A percentile compares a stretch with the other conserved stretches of the same genome.
These are phyloP conservation scores for Platismatia glauca DNA, from an alignment of 495 filamentous ascomycete genomes.

Conservation along the genomic window DNA sequence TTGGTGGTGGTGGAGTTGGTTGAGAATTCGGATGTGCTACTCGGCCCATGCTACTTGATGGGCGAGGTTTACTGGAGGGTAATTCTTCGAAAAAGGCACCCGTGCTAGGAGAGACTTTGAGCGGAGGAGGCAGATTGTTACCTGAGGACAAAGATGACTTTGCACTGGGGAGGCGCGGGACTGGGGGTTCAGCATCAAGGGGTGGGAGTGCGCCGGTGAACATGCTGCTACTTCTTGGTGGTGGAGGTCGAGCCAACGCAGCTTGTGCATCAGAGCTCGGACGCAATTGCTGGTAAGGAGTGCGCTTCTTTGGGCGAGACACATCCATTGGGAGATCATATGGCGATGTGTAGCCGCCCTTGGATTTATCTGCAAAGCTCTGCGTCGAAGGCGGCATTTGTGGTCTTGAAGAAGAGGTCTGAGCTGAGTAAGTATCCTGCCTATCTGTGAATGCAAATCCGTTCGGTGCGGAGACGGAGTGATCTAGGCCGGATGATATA, in stretches of 20 bases:
- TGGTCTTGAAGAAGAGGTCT: conserved; percentile 19
- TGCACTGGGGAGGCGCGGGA: conserved; percentile 22
- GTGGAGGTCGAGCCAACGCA: conserved; percentile 40
- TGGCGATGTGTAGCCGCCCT: conserved; percentile 84
- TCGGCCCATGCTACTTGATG: conserved; percentile 28
- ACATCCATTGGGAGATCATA: conserved; percentile 93
- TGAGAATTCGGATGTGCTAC: conserved; percentile 23
- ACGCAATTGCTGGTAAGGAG: conserved; percentile 35
- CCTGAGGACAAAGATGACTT: conserved; percentile 13
- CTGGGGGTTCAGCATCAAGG: conserved; percentile 23
- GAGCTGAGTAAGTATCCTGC: conserved; percentile 6
- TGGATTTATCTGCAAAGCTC: conserved; percentile 84
- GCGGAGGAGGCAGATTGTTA: conserved; percentile 21
- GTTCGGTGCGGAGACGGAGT: conserved; percentile 7
- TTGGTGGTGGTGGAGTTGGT: conserved; percentile 25
- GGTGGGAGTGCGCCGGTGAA: conserved; percentile 13
- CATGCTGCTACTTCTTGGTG: conserved; percentile 57
- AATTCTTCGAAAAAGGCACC: conserved; percentile 82
- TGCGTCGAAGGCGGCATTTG: conserved; percentile 38
- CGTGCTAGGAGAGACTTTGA: conserved; percentile 21
- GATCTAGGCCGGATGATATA: background rate
- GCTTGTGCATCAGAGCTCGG: conserved; percentile 22
- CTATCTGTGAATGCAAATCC: conserved; percentile 6
- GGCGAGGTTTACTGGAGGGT: conserved; percentile 52
- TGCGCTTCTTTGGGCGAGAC: conserved; percentile 53